Conservation (phyloP, 306 rosid genomes). For the Malus orientalis region DNA sequence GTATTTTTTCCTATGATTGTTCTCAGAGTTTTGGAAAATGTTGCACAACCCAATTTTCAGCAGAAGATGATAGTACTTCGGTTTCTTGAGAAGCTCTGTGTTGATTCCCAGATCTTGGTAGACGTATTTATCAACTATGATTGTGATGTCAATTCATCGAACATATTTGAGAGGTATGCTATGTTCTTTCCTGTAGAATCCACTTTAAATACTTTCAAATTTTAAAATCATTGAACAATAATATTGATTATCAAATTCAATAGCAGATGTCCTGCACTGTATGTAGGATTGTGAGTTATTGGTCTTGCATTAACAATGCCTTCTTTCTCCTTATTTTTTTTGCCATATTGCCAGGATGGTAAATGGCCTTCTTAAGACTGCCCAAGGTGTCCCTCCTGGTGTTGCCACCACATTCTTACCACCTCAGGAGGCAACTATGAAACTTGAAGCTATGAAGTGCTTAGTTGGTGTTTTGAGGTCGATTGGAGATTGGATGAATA, state of each 20-base stretch:
- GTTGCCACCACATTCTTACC: slow-evolving; percentile 79
- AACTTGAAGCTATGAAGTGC: slow-evolving; percentile 92
- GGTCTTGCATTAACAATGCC: slow-evolving; percentile 12
- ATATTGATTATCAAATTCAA: slow-evolving; percentile 15
- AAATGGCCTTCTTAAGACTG: slow-evolving; percentile 98
- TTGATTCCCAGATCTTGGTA: slow-evolving; percentile 94
- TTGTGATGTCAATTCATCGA: slow-evolving; percentile 98
- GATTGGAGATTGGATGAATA: slow-evolving; percentile 95
- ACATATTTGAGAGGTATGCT: slow-evolving; percentile 95
- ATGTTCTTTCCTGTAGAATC: slow-evolving; percentile 11
- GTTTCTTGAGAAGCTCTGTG: slow-evolving; percentile 82
- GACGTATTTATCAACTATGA: slow-evolving; percentile 96
- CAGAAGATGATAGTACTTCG: slow-evolving; percentile 98
- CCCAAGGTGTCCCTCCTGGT: slow-evolving; percentile 99
- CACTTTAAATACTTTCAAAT: neutral
- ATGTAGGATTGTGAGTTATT: slow-evolving; percentile 12
- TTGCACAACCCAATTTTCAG: slow-evolving; percentile 95
- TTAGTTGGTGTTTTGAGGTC: slow-evolving; percentile 75
- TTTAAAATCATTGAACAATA: slow-evolving; percentile 1
- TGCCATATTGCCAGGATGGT: slow-evolving; percentile 68
- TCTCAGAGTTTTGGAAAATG: slow-evolving; percentile 95
- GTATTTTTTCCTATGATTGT: slow-evolving; percentile 99
- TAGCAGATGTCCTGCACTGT: slow-evolving; percentile 4
- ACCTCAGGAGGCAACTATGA: slow-evolving; percentile 83
- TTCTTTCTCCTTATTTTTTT: slow-evolving; percentile 9